Conservation (phyloP, 2,329 filamentous ascomycete species). For the Fusarium sp. region DNA sequence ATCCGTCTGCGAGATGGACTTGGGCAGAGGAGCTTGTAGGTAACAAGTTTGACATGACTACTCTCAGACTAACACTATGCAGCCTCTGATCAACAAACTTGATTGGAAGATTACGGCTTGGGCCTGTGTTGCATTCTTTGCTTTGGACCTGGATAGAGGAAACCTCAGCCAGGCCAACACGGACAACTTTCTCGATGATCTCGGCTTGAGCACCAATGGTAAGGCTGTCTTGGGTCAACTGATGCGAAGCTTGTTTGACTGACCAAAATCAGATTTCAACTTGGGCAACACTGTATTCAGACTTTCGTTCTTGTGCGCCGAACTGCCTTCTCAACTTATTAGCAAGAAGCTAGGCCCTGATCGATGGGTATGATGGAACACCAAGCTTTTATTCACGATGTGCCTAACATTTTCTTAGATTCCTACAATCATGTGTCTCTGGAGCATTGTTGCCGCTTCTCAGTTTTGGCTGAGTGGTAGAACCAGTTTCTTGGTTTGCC, state of each 20-base stretch:
- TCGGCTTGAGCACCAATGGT: slow-evolving; percentile 52
- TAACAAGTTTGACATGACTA: neutral
- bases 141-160: slow-evolving; percentile 61
- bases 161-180: slow-evolving; percentile 61
- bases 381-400: neutral
- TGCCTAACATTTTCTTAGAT: slow-evolving; percentile 48
- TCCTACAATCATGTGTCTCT: slow-evolving; percentile 66
- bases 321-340: slow-evolving; percentile 70
- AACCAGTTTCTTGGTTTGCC: slow-evolving; percentile 53
- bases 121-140: slow-evolving; percentile 55
- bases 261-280: slow-evolving; percentile 46
- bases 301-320: slow-evolving; percentile 47
- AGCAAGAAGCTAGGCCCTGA: slow-evolving; percentile 69
- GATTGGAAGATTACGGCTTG: slow-evolving; percentile 58
- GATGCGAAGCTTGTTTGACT: neutral
- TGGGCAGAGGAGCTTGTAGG: slow-evolving; percentile 29
- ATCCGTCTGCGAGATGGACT: slow-evolving; percentile 57
- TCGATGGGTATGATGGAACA: slow-evolving; percentile 54
- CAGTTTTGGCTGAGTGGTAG: slow-evolving; percentile 58
- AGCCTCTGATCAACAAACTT: slow-evolving; percentile 52
- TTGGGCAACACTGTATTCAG: slow-evolving; percentile 50
- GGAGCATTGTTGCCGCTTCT: slow-evolving; percentile 64
- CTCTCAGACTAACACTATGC: neutral
- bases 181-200: slow-evolving; percentile 57
- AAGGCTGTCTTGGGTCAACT: neutral